These are phyloP conservation scores for Fusarium longipes DNA, from an alignment of 2,329 filamentous ascomycete genomes.

Conservation along the genomic window DNA sequence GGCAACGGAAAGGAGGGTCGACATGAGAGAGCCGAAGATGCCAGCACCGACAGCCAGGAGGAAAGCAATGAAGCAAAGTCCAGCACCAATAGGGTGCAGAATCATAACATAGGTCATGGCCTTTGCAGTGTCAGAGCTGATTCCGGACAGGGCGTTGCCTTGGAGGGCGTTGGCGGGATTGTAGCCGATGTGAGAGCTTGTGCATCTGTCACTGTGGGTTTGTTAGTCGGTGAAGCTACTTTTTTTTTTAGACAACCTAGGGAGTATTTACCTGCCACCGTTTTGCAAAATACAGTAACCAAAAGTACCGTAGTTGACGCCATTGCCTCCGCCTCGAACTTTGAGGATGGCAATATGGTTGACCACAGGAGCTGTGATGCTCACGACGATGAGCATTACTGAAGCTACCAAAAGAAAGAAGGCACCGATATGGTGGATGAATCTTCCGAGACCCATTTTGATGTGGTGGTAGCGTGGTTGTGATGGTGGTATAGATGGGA, in stretches of 20 bases:
- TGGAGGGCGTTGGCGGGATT: conserved; percentile 60
- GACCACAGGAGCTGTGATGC: conserved; percentile 69
- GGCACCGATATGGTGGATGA: conserved; percentile 68
- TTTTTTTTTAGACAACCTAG: not conserved
- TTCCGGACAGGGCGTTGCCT: conserved; percentile 55
- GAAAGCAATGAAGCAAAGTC: conserved; percentile 68
- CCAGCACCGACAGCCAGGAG: conserved; percentile 64
- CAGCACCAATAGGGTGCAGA: conserved; percentile 70
- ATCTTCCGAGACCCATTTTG: conserved; percentile 61
- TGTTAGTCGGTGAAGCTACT: conserved; percentile 22
- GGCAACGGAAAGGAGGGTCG: conserved; percentile 61
- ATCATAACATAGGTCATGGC: conserved; percentile 69
- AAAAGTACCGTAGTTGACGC: conserved; percentile 69
- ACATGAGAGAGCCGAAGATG: conserved; percentile 63
- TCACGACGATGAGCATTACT: conserved; percentile 67
- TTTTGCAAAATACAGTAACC: conserved; percentile 62
- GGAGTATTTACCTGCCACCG: conserved; percentile 40
- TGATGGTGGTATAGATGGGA: conserved; percentile 4
- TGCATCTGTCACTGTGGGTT: conserved; percentile 59
- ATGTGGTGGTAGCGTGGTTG: conserved; percentile 17
- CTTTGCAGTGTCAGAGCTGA: conserved; percentile 58
- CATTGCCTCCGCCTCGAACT: conserved; percentile 53
- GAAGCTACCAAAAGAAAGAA: conserved; percentile 66
- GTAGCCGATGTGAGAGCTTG: conserved; percentile 64
- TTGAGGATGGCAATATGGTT: conserved; percentile 65